Base-by-base conservation (phyloP, 2,329 filamentous ascomycete genomes). In the Aspergillus spinulosporus region DNA sequence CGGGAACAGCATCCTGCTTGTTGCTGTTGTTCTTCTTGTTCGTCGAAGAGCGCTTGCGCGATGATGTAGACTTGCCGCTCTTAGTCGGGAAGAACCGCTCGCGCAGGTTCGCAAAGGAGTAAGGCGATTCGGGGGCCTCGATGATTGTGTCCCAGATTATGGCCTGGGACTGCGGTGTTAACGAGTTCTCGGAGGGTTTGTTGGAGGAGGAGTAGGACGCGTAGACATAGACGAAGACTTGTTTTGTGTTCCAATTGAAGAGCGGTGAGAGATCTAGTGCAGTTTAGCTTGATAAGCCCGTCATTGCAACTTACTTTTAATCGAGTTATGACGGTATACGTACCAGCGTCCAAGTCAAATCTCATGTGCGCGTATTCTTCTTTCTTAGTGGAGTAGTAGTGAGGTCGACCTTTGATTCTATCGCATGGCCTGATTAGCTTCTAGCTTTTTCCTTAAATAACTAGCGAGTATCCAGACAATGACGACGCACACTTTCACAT, bases 181-280 rank as follows among this genome's bases (percentile, higher is more conserved):
- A 12, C 7, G 34, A 37, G 62, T 49, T 29, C 59, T 37, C 26
- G 48, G 28, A 49, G 5, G 61, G 32, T 2, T 64, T 58, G 28
- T 68, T 62, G 47, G 74, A 73, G 47, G 76, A 75, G 37, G 79
- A 77, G 71, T 88, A 88, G 55, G 81, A 87, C 53, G 93, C 93
- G 54, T 91, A 93, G 58, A 99, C 87, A 79, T 96, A 99, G 73
- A 97, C 87, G 77, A 97, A 99, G 68, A 99, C 79, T 77, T 97
- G 90, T 76, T 99, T 99, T 15, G 95, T 99, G 82, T 99, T 99
- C 94, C 93, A 99, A 70, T 90, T 96, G 83, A 97, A 97, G 66
- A 99, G 89, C 43, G 88, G 88, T 59, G 86, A 88, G 59, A 99
- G 84, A 77, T 99, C 93, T 81, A 37, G 8, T 40, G 46, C 14